A percentile compares a stretch with the other conserved stretches of the same genome.
Conservation (phyloP, 768 basidiomycete species). For the Leccinum variicolor region DNA sequence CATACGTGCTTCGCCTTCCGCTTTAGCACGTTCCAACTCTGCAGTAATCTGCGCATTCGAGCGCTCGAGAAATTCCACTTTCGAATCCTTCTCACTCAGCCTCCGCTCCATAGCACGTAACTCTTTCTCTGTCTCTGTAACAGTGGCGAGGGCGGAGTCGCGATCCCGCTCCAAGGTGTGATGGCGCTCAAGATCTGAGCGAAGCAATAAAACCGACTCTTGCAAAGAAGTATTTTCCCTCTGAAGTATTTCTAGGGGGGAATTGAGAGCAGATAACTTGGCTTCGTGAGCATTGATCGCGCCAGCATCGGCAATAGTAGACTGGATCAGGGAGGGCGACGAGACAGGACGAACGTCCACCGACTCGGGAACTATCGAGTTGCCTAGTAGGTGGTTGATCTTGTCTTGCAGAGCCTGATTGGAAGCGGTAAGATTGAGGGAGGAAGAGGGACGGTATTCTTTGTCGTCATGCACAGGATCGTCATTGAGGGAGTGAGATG, state of each 20-base stretch:
- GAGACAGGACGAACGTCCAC: slow-evolving; percentile 14
- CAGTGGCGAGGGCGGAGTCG: slow-evolving; percentile 38
- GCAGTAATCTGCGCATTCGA: slow-evolving; percentile 34
- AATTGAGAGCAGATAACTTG: slow-evolving; percentile 19
- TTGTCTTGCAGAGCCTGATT: slow-evolving; percentile 46
- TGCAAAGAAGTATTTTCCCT: slow-evolving; percentile 67
- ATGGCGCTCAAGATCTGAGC: slow-evolving; percentile 21
- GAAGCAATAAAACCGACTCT: slow-evolving; percentile 24
- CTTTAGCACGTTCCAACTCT: slow-evolving; percentile 45
- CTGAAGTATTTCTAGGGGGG: slow-evolving; percentile 58
- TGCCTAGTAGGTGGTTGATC: slow-evolving; percentile 43
- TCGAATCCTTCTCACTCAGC: slow-evolving; percentile 42
- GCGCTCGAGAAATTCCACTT: slow-evolving; percentile 47
- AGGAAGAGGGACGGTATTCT: slow-evolving; percentile 18
- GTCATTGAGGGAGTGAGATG: slow-evolving; percentile 39
- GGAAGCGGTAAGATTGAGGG: slow-evolving; percentile 38
- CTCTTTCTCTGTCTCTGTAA: slow-evolving; percentile 42
- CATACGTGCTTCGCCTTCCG: slow-evolving; percentile 42
- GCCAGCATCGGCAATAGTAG: slow-evolving; percentile 37
- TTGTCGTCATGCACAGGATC: slow-evolving; percentile 15
- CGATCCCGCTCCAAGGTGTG: slow-evolving; percentile 41
- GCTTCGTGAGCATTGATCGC: slow-evolving; percentile 13
- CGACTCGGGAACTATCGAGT: slow-evolving; percentile 16
- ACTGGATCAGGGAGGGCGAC: slow-evolving; percentile 34
- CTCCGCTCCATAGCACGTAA: slow-evolving; percentile 40